phyloP scores from a whole-genome alignment of 495 filamentous ascomycete species.

The Bacidia rubella region DNA sequence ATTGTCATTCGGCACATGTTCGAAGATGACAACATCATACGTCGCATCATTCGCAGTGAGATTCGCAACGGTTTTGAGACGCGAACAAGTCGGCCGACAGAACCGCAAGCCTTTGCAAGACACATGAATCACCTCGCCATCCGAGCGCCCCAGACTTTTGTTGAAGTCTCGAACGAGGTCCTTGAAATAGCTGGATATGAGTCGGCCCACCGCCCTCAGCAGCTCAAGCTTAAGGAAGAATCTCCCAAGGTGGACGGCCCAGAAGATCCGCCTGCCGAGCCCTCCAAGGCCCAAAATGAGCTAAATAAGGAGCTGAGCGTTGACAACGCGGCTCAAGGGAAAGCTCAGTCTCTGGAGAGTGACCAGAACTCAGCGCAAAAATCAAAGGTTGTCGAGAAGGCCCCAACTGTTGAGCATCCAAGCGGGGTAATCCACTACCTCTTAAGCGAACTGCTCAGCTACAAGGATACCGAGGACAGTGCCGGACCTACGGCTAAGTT shows the following conservation, averaged over 20 bases:
- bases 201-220: constrained; percentile 40
- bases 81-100: constrained; percentile 48
- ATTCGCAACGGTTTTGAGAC: constrained; percentile 61
- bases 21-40: constrained; percentile 82
- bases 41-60: constrained; percentile 85
- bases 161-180: constrained; percentile 81
- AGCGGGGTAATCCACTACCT: constrained; percentile 95
- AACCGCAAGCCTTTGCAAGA: constrained; percentile 59
- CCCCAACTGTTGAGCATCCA: constrained; percentile 79
- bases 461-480: constrained; percentile 80
- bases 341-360: constrained; percentile 36
- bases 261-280: constrained; percentile 23
- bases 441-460: constrained; percentile 83
- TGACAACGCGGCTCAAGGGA: constrained; percentile 32
- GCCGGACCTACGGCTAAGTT: constrained; percentile 27
- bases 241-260: constrained; percentile 21
- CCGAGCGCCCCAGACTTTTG: constrained; percentile 73
- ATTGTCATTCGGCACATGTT: constrained; percentile 82
- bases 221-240: constrained; percentile 45
- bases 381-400: constrained; percentile 56
- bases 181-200: constrained; percentile 56
- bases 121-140: constrained; percentile 71
- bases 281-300: constrained; percentile 20
- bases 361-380: constrained; percentile 45
- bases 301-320: constrained; percentile 29